These are phyloP conservation scores for Rhizophagus clarus DNA, from an alignment of 192 early-diverging fungal genomes.

Conservation along the genomic window DNA sequence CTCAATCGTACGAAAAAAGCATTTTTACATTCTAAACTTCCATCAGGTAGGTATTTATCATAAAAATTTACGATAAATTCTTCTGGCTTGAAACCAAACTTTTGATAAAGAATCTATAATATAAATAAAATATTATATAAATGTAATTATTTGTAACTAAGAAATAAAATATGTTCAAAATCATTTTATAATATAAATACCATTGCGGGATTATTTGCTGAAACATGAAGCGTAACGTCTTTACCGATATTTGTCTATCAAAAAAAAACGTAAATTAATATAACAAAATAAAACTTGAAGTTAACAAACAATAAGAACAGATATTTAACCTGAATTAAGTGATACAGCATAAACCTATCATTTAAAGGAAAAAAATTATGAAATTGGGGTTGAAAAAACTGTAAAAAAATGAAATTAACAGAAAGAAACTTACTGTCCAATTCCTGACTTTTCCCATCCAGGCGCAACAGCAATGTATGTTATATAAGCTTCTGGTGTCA, in stretches of 20 bases:
- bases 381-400: background rate
- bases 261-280: slow-evolving; percentile 9
- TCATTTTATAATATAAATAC: slow-evolving; percentile 39
- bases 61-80: slow-evolving; percentile 90
- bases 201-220: slow-evolving; percentile 91
- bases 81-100: slow-evolving; percentile 93
- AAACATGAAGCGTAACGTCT: slow-evolving; percentile 91
- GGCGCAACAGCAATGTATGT: slow-evolving; percentile 83
- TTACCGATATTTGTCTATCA: slow-evolving; percentile 60
- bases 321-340: slow-evolving; percentile 69
- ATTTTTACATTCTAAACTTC: slow-evolving; percentile 76
- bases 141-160: background rate
- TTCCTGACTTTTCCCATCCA: slow-evolving; percentile 85
- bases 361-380: background rate
- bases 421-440: slow-evolving; percentile 63
- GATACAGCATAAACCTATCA: slow-evolving; percentile 75
- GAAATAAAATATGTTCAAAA: background rate
- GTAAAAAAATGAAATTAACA: background rate
- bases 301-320: background rate
- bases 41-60: slow-evolving; percentile 79
- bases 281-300: background rate
- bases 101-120: slow-evolving; percentile 80
- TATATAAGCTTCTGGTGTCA: slow-evolving; percentile 90
- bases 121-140: slow-evolving; percentile 19
- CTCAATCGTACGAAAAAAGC: slow-evolving; percentile 86